Percentiles rank a stretch among this genome's conserved stretches.
These are phyloP conservation scores for Sugiyamaella castrensis DNA, from an alignment of 1,139 yeast species.

Conservation along the genomic window DNA sequence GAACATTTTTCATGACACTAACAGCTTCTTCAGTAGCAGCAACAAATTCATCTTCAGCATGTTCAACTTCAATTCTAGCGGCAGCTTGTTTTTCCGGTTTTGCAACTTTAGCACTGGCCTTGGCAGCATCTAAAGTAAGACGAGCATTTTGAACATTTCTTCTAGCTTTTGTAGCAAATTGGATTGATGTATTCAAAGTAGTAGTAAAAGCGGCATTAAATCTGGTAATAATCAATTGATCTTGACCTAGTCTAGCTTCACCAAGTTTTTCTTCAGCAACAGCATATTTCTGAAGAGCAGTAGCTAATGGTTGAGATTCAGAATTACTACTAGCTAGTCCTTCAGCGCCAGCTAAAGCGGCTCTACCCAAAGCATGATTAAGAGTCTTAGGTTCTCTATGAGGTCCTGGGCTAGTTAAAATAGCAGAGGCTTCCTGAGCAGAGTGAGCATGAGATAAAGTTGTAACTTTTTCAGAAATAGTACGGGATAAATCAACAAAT, in stretches of 20 bases:
- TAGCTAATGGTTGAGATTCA: conserved; percentile 44
- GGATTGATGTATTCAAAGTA: conserved; percentile 61
- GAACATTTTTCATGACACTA: conserved; percentile 75
- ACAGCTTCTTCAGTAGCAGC: conserved; percentile 90
- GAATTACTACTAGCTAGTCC: conserved; percentile 42
- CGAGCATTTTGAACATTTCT: conserved; percentile 76
- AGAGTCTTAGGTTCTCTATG: conserved; percentile 77
- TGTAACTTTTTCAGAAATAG: conserved; percentile 61
- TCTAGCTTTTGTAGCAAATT: conserved; percentile 68
- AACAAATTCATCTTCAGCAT: conserved; percentile 86
- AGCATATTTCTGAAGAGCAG: conserved; percentile 50
- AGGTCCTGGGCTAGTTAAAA: conserved; percentile 55
- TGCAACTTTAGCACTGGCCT: conserved; percentile 64
- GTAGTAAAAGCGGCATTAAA: conserved; percentile 68
- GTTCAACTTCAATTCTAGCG: conserved; percentile 74
- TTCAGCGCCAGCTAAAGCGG: conserved; percentile 55
- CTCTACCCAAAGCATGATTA: conserved; percentile 79
- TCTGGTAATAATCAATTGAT: conserved; percentile 63
- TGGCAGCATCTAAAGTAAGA: conserved; percentile 74
- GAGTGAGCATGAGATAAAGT: conserved; percentile 72
- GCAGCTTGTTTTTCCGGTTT: conserved; percentile 74
- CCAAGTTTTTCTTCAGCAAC: conserved; percentile 67
- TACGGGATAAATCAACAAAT: conserved; percentile 68
- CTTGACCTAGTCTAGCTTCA: conserved; percentile 81
- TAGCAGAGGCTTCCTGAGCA: conserved; percentile 81